Percentiles rank a stretch among this genome's conserved stretches.
Evolutionary conservation across 1,139 yeast species (phyloP).

Genomic region (Candida sp.): DNA sequence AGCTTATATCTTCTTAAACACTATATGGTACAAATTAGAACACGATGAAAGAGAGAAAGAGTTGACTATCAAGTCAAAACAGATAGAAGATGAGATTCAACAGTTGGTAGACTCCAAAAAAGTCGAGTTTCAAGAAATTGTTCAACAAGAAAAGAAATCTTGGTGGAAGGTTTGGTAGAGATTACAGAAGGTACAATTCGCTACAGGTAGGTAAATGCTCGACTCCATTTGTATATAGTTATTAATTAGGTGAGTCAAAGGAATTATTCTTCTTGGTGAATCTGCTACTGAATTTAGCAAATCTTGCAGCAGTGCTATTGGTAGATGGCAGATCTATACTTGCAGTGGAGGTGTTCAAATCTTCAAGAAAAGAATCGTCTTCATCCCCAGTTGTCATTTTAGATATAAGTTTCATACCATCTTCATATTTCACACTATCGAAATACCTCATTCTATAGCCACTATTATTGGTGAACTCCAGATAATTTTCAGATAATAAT

Average conservation of each 20-base stretch:
- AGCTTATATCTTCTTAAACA: conserved; percentile 34
- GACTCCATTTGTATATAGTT: not conserved
- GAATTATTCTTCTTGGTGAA: conserved; percentile 19
- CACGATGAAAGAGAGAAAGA: conserved; percentile 24
- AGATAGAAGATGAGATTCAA: conserved; percentile 30
- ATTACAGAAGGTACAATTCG: conserved; percentile 6
- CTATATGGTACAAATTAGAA: conserved; percentile 31
- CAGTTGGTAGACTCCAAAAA: conserved; percentile 26
- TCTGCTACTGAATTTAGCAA: conserved; percentile 40
- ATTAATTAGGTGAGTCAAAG: not conserved
- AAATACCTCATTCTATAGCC: conserved; percentile 39
- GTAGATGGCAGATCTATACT: conserved; percentile 22
- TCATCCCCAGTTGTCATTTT: conserved; percentile 29
- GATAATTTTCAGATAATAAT: conserved; percentile 35
- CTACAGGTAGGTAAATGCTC: not conserved
- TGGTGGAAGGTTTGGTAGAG: conserved; percentile 5
- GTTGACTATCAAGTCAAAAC: conserved; percentile 19
- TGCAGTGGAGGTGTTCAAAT: conserved; percentile 20
- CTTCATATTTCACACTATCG: conserved; percentile 40
- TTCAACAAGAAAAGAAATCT: conserved; percentile 3
- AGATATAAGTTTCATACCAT: conserved; percentile 33
- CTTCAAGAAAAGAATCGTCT: conserved; percentile 8
- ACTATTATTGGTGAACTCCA: conserved; percentile 37
- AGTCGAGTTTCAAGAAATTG: conserved; percentile 12
- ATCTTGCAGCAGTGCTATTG: conserved; percentile 28